These are phyloP conservation scores for Trichoderma citrinoviride DNA, from an alignment of 2,329 filamentous ascomycete species.

Conservation along the genomic window DNA sequence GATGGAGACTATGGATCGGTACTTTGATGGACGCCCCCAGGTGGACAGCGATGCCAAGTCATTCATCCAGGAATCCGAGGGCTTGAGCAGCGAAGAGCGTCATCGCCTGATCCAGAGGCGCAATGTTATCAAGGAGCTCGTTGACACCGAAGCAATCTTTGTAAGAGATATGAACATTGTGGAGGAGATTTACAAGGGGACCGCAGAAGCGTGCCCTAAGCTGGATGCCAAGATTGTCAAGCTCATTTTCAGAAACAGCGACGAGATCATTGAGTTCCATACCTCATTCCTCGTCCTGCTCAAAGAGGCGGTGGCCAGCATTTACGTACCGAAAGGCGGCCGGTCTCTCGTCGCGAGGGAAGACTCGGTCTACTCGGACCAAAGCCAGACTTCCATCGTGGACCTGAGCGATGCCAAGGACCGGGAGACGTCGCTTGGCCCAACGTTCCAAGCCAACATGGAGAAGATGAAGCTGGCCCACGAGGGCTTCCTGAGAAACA, in stretches of 20 bases:
- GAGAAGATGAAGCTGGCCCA: constrained; percentile 60
- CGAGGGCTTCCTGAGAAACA: constrained; percentile 62
- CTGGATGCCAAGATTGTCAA: constrained; percentile 83
- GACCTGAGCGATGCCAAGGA: constrained; percentile 53
- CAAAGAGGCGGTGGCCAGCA: constrained; percentile 73
- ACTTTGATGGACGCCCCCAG: constrained; percentile 37
- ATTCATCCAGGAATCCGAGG: constrained; percentile 39
- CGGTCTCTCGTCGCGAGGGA: constrained; percentile 44
- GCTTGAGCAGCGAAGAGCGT: constrained; percentile 53
- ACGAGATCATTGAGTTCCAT: constrained; percentile 86
- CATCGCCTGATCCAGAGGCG: constrained; percentile 76
- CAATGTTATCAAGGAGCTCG: constrained; percentile 83
- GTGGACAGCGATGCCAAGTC: constrained; percentile 40
- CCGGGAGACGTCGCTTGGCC: constrained; percentile 51
- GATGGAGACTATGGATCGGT: constrained; percentile 42
- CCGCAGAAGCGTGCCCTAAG: constrained; percentile 75
- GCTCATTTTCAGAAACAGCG: constrained; percentile 86
- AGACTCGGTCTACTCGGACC: constrained; percentile 42
- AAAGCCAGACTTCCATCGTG: constrained; percentile 37
- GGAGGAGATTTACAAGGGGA: constrained; percentile 96
- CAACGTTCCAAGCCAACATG: constrained; percentile 55
- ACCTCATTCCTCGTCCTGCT: constrained; percentile 74
- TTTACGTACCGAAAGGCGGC: constrained; percentile 66
- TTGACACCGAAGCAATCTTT: constrained; percentile 90
- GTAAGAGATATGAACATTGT: constrained; percentile 96